Evolutionary conservation across 306 rosid genomes (phyloP), one percentile per base, ranked within the genome.

Genomic region (Medicago arabica): DNA sequence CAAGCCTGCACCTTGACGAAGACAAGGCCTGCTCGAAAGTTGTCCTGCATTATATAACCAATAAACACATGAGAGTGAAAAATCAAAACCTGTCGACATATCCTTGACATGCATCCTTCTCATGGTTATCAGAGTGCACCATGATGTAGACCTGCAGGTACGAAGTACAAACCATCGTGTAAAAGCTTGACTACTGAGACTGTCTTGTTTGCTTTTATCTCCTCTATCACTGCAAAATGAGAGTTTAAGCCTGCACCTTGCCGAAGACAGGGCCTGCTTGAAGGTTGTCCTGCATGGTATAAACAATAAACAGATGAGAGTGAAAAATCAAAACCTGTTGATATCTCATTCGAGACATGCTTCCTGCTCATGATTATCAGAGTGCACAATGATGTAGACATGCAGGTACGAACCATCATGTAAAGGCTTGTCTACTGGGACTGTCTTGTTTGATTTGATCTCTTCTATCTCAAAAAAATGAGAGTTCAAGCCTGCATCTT

Each of bases 131-230:
- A 40, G 71, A 38, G 53, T 66, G 53, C 71, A 41, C 28, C 28
- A 23, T 23, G 28, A 23, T 23, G 28, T 23, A 73, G 13, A 25
- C 80, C 34, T 16, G 39, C 28, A 51, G 44, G 54, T 64, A 77
- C 55, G 0, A 75, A 21, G 58, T 72, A 83, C 96, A 16, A 71
- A 87, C 96, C 89, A 46, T 90, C 86, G 18, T 87, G 93, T 67
- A 89, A 78, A 79, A 90, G 87, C 74, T 81, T 90, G 76, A 80
- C 55, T 69, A 71, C 64, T 74, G 67, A 65, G 62, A 73, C 79
- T 25, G n/a, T 83, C 25, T 58, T 63, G 71, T 59, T 79, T 73
- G 87, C 47, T 84, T 84, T 83, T 31, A 50, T 82, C 78, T 58
- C 87, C 62, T 70, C 83, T 34, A 50, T 63, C 19, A 51, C 65